Conservation (phyloP, 129 eudicot genomes). For the Pseudognaphalium luteoalbum region DNA sequence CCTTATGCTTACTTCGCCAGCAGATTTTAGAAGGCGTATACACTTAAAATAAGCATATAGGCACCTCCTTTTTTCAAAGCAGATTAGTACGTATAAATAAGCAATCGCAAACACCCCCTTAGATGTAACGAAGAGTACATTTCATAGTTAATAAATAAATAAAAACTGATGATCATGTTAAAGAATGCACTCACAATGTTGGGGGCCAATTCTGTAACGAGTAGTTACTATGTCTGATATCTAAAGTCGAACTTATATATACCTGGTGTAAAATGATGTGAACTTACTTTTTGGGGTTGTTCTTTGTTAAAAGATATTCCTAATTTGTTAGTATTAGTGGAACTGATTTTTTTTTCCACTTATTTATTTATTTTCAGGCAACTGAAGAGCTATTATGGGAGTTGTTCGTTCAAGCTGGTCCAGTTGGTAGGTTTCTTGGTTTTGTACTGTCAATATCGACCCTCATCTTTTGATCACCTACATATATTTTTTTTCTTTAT, state of each 20-base stretch:
- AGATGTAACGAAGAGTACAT: not conserved
- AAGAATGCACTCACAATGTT: not conserved
- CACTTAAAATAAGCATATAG: not conserved
- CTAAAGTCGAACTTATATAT: not conserved
- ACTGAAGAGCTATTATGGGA: conserved; percentile 92
- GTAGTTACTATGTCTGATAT: not conserved
- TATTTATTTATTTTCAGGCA: conserved; percentile 45
- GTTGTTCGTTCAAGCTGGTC: conserved; percentile 96
- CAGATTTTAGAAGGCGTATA: not conserved
- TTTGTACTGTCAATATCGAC: not conserved
- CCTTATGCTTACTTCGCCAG: not conserved
- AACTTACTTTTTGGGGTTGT: not conserved
- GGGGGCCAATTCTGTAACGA: not conserved
- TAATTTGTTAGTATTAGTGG: not conserved
- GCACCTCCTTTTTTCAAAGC: not conserved
- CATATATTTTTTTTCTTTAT: not conserved
- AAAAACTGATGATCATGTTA: too few relatives aligned
- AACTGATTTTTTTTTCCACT: conserved; percentile 20
- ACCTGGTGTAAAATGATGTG: not conserved
- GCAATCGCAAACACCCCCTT: not conserved
- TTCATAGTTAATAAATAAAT: too few relatives aligned
- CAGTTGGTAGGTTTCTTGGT: conserved; percentile 65
- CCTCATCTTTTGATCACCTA: not conserved
- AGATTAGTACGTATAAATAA: too few relatives aligned
- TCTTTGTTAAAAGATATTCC: not conserved